These are phyloP conservation scores for Aspergillus nanangensis DNA, from an alignment of 495 filamentous ascomycete genomes.

Conservation along the genomic window DNA sequence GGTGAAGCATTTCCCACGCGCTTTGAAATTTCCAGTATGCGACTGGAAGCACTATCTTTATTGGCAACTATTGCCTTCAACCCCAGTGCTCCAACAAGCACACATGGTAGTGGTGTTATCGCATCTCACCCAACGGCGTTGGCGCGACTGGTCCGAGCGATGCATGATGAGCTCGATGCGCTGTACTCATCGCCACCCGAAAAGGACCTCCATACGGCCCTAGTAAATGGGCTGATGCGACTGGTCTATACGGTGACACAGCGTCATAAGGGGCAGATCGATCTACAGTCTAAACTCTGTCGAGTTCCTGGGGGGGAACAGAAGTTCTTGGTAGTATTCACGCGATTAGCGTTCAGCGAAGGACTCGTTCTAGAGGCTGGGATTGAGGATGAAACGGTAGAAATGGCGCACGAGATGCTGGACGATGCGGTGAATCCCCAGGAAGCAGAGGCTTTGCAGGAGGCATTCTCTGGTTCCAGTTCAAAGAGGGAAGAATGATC, in stretches of 20 bases:
- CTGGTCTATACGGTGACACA: conserved; percentile 56
- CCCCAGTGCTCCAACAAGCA: conserved; percentile 24
- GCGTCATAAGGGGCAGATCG: conserved; percentile 41
- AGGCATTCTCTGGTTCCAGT: conserved; percentile 49
- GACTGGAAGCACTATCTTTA: conserved; percentile 52
- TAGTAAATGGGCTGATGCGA: conserved; percentile 59
- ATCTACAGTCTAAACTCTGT: conserved; percentile 54
- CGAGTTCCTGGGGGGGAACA: conserved; percentile 56
- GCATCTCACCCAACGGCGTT: conserved; percentile 51
- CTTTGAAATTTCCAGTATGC: conserved; percentile 50
- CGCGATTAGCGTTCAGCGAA: conserved; percentile 64
- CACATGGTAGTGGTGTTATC: conserved; percentile 49
- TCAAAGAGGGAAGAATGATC: conserved; percentile 27
- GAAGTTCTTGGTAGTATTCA: conserved; percentile 61
- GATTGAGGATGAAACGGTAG: conserved; percentile 62
- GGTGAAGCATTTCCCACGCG: conserved; percentile 44
- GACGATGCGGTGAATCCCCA: conserved; percentile 64
- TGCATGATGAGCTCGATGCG: conserved; percentile 59
- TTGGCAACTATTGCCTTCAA: conserved; percentile 48
- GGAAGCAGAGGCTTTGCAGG: conserved; percentile 62
- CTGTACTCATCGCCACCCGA: conserved; percentile 52
- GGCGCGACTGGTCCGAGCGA: conserved; percentile 55
- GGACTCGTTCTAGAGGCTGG: conserved; percentile 56
- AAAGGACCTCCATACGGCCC: conserved; percentile 30
- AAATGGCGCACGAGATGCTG: conserved; percentile 60